phyloP scores from a whole-genome alignment of 2,329 filamentous ascomycete species.

The Shiraia sp. region DNA sequence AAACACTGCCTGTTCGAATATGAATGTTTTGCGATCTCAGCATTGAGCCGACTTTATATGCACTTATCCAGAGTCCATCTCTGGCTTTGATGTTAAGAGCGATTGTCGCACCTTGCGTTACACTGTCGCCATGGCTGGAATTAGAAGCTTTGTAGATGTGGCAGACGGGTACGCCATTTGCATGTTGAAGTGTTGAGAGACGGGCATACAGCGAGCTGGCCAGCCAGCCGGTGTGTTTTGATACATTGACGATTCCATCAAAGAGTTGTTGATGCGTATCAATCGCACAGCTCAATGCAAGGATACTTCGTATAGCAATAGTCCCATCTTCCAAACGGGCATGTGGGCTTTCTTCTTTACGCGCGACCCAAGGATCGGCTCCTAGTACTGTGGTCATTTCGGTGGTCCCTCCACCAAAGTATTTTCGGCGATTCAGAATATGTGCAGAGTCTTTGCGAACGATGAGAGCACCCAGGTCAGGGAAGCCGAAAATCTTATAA shows the following conservation, averaged over 20 bases:
- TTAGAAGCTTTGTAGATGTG: constrained; percentile 60
- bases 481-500: constrained; percentile 96
- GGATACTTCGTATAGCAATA: constrained; percentile 66
- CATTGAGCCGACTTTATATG: constrained; percentile 61
- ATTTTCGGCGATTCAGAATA: constrained; percentile 57
- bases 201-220: constrained; percentile 54
- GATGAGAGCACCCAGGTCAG: constrained; percentile 82
- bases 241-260: constrained; percentile 62
- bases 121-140: constrained; percentile 55
- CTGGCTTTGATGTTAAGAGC: constrained; percentile 64
- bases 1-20: constrained; percentile 62
- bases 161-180: constrained; percentile 57
- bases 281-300: constrained; percentile 64
- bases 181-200: constrained; percentile 55
- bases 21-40: constrained; percentile 62
- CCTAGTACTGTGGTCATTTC: constrained; percentile 61
- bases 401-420: constrained; percentile 69
- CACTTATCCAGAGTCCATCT: constrained; percentile 59
- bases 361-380: constrained; percentile 57
- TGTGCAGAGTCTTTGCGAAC: constrained; percentile 71
- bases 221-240: constrained; percentile 61
- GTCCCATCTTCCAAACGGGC: constrained; percentile 70
- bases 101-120: constrained; percentile 63
- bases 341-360: constrained; percentile 58
- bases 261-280: constrained; percentile 61